Evolutionary conservation across 2,329 filamentous ascomycete genomes (phyloP), one percentile per base, ranked within the genome.

Genomic region (Cladosporium sphaerospermum): DNA sequence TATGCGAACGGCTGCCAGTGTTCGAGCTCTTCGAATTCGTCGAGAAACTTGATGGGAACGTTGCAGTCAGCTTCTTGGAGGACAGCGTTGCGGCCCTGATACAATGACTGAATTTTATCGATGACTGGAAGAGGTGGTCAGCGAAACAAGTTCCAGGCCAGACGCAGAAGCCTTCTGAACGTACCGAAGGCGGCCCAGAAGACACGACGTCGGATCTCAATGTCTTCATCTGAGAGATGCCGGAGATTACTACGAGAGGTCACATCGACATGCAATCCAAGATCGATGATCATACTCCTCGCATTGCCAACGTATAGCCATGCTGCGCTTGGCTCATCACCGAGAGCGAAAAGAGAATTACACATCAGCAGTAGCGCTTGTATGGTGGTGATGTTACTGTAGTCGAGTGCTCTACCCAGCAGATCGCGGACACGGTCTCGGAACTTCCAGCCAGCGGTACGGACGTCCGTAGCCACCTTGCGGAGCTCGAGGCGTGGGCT

Each of bases 161-260:
- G 61, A 11, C 72, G 75, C 55, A 82, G 78, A 7, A 80, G 72
- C 57, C 80, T 81, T 55, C 80, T 79, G 39, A 66, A 60, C 31
- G 67, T n/a, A 50, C 47, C 60, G 57, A 73, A 78, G 31, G 69
- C 75, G 7, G 62, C 75, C 76, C 67, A 79, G 47, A 73, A 73
- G 2, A 70, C 75, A 14, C 76, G 70, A 47, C 67, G 70, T 11
- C 71, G 66, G 43, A 73, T 73, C 57, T 73, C 76, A 9, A 69
- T 63, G 36, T 77, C 75, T 52, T 78, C 75, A 39, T 74, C 71
- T 2, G 72, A 70, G 43, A 75, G 16, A 23, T 50, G 47, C n/a
- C 47, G 37, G 23, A 50, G 37, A n/a, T 50, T 50, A n/a, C 47
- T 50, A 31, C 47, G 37, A 6, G 37, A 41, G 11, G 47, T 50